These are phyloP conservation scores for Suillus cothurnatus DNA, from an alignment of 768 basidiomycete genomes.

Conservation along the genomic window DNA sequence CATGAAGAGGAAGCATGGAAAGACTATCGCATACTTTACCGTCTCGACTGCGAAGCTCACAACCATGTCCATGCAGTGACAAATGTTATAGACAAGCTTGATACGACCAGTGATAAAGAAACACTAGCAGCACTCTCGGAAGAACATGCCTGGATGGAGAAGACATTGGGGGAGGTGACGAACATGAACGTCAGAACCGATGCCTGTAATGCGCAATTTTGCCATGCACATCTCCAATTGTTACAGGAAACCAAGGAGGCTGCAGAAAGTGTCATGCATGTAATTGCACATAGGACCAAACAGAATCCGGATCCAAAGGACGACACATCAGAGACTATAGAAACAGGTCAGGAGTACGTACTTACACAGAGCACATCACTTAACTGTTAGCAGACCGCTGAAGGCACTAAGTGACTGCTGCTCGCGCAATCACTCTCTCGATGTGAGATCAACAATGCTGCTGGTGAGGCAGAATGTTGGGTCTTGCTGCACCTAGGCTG, in stretches of 20 bases:
- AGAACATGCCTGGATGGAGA: neutral
- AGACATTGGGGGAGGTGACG: neutral
- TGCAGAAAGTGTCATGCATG: neutral
- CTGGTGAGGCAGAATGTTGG: too few species aligned
- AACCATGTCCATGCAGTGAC: neutral
- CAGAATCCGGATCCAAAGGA: neutral
- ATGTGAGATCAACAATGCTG: too few species aligned
- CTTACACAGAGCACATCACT: neutral
- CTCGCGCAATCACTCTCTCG: too few species aligned
- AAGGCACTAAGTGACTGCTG: too few species aligned
- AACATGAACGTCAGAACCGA: neutral
- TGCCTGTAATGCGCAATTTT: neutral
- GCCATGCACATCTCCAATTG: neutral
- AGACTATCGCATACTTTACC: neutral
- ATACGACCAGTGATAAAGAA: neutral
- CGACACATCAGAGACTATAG: neutral
- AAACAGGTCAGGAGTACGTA: neutral
- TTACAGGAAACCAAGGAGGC: neutral
- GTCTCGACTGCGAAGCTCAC: neutral
- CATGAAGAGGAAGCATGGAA: neutral
- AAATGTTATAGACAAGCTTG: neutral
- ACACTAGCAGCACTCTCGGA: neutral
- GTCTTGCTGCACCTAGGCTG: too few species aligned
- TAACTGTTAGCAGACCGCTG: neutral
- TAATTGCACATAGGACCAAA: neutral